Conservation (phyloP, 441 rosid species). For the Rhodomyrtus psidioides region DNA sequence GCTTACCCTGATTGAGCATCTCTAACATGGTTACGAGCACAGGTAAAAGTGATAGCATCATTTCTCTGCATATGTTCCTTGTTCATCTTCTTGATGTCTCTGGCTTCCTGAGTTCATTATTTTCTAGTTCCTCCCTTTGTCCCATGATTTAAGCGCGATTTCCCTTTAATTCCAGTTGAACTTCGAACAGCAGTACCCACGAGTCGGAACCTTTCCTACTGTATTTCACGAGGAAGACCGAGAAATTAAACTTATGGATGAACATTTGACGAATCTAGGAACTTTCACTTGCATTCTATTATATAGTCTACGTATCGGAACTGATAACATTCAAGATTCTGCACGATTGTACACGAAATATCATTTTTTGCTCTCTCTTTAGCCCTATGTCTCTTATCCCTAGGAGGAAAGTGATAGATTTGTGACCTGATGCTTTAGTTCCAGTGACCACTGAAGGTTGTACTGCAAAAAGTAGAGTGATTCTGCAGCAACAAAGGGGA, state of each 20-base stretch:
- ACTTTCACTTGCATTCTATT: no score
- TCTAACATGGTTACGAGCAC: no score
- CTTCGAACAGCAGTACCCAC: neutral
- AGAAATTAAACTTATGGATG: neutral
- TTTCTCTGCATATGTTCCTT: no score
- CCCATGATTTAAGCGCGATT: neutral
- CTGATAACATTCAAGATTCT: no score
- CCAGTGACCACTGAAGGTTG: neutral
- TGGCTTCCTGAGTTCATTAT: neutral
- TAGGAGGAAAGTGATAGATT: neutral
- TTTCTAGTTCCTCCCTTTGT: neutral
- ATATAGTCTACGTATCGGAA: no score
- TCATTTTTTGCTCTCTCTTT: no score
- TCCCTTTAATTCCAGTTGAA: neutral
- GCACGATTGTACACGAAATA: no score
- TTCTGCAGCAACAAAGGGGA: neutral
- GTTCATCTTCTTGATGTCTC: no score
- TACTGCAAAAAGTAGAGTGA: neutral
- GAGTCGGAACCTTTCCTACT: neutral
- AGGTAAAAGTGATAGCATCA: no score
- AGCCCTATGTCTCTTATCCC: no score
- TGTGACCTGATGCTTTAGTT: neutral
- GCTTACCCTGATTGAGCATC: no score
- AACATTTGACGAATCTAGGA: no score
- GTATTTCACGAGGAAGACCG: neutral